A percentile compares a stretch with the other conserved stretches of the same genome.
phyloP scores from a whole-genome alignment of 176 grass and related monocot genomes.

The Carex littledalei region DNA sequence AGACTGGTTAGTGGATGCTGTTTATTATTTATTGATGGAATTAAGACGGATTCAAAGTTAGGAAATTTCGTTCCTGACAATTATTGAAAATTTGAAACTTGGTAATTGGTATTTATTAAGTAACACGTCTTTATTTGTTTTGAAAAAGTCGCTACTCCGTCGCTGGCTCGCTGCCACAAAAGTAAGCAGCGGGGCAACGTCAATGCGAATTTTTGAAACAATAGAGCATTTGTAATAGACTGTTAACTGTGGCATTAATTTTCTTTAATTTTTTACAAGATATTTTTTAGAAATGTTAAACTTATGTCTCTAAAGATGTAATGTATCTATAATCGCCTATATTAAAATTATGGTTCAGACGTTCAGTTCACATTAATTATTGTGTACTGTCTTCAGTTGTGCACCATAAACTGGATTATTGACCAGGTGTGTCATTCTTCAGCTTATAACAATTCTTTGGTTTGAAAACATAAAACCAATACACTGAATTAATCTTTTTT shows the following conservation, averaged over 20 bases:
- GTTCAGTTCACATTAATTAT: too few relatives aligned
- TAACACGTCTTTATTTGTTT: background rate
- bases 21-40: background rate
- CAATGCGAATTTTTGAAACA: background rate
- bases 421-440: too few relatives aligned
- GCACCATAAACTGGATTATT: too few relatives aligned
- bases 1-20: too few relatives aligned
- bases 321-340: too few relatives aligned
- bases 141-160: background rate
- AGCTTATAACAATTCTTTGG: too few relatives aligned
- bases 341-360: too few relatives aligned
- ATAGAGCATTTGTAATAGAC: background rate
- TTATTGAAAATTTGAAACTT: background rate
- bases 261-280: too few relatives aligned
- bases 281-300: background rate
- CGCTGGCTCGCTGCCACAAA: background rate
- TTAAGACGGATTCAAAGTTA: background rate
- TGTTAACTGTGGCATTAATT: background rate
- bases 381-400: too few relatives aligned
- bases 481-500: background rate
- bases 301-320: background rate
- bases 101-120: too few relatives aligned
- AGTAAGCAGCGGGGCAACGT: background rate
- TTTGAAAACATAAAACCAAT: background rate
- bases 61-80: background rate